Base-by-base conservation (phyloP, 495 filamentous ascomycete species). In the Trypethelium eluteriae region DNA sequence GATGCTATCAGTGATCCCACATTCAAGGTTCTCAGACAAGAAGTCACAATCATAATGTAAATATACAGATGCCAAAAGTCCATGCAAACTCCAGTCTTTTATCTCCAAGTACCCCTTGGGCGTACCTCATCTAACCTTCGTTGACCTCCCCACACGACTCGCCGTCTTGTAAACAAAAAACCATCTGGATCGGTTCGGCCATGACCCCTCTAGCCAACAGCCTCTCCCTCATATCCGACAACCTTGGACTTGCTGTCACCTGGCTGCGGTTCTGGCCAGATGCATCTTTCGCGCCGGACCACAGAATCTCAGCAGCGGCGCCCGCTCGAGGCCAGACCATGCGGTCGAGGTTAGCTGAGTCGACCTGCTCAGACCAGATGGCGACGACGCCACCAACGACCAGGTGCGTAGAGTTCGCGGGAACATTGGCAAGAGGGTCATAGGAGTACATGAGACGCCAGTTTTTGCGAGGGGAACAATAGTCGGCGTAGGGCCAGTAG, bases 371-470 rank as follows among this genome's bases (percentile, higher is more conserved):
- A 69, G 80, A 83, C 90, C 90, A 94, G 36, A 89, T 83, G 67
- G 87, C 86, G 18, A 87, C 83, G 72, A 93, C 90, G 10, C 89
- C 91, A 36, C 90, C 90, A 3, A 93, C 71, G 4, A 94, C 88
- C 5, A 90, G 80, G 68, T 86, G 78, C 0, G 81, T 79, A 56
- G 82, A 69, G 11, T 84, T 80, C 0, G 71, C 74, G 0, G 87
- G 81, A 12, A 94, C 76, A 64, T 80, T 80, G n/a, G 72, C 79
- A 12, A 83, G 77, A 2, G 90, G 90, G 70, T 92, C 86, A 75
- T 90, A 87, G 47, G 85, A 82, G 80, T 94, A 93, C 66, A 92
- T 82, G 62, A 87, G 77, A n/a, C 84, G 81, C 90, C 90, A 94
- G 75, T 80, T 85, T 77, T 94, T 89, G 73, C 75, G 75, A 25